Base-by-base conservation (phyloP, 1,139 yeast genomes). In the Suhomyces guaymorum region DNA sequence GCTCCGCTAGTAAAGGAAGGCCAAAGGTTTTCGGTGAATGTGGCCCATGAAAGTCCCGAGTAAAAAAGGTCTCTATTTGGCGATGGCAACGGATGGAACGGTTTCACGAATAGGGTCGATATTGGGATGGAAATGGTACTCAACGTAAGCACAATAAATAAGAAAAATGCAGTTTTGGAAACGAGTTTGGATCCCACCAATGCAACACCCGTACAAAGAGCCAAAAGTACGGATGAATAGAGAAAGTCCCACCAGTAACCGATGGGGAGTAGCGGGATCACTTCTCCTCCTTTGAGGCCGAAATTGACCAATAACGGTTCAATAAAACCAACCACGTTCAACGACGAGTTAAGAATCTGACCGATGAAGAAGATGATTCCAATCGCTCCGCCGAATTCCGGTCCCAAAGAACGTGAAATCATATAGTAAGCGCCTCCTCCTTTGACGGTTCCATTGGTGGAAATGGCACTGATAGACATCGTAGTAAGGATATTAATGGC, bases 1-100 rank as follows among this genome's bases (percentile, higher is more conserved):
- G 97, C 97, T 11, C 94, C 94, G 30, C 77, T 70, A 0, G 97
- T 89, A 54, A 88, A 88, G 33, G 76, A 70, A 0, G 97, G 97
- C 48, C 75, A 66, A 30, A 90, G 52, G 50, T 92, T 92, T 3
- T 70, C 78, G 7, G 54, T 57, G 19, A 87, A 68, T 0, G 90
- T 87, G 1, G 57, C 35, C 83, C 83, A 81, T 0, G 83, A 71
- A 1, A 84, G 68, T 0, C 97, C 97, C 0, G 94, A 73, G 55
- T 87, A 88, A 39, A 61, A 57, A 1, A 80, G 59, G 15, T 65
- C 60, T 23, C 75, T 68, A 24, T 66, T 63, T 2, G 78, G 72
- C 5, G 73, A 63, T 2, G 68, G 66, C 44, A 81, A 77, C 1
- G 61, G 62, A 39, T 53, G 44, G 35, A 63, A 62, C 0, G 95